Conservation (phyloP, 805 yeast species). For the Myxozyma melibiosi region DNA sequence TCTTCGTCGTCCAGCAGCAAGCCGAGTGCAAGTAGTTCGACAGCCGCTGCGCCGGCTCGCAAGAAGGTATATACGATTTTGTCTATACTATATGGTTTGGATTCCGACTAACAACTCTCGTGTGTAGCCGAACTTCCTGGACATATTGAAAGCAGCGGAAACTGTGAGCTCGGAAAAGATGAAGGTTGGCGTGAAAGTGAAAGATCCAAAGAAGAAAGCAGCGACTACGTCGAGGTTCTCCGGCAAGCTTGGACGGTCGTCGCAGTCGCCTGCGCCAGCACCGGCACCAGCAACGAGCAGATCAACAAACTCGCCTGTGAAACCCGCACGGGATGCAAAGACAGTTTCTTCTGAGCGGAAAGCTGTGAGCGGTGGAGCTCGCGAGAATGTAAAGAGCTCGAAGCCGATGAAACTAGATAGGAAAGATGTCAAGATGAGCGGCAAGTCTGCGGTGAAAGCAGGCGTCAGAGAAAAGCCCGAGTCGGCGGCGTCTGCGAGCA, state of each 20-base stretch:
- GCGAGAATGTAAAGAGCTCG: not conserved
- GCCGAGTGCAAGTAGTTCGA: not conserved
- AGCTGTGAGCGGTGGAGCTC: not conserved
- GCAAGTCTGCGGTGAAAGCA: not conserved
- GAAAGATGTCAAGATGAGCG: no score
- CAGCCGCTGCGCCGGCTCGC: constrained; percentile 9
- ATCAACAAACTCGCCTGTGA: not conserved
- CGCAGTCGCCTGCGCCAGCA: constrained; percentile 1
- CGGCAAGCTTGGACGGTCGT: not conserved
- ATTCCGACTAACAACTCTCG: not conserved
- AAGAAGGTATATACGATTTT: not conserved
- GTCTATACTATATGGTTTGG: not conserved
- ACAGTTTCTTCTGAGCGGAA: not conserved
- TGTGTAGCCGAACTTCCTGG: constrained; percentile 55
- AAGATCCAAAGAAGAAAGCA: constrained; percentile 32
- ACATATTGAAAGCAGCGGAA: constrained; percentile 70
- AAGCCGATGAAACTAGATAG: no score
- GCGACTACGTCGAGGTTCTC: not conserved
- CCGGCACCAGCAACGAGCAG: not conserved
- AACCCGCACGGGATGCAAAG: not conserved
- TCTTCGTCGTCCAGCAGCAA: not conserved
- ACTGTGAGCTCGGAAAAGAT: constrained; percentile 55
- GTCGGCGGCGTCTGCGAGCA: not conserved
- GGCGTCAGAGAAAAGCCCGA: not conserved
- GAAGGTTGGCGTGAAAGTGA: constrained; percentile 47